Base-by-base conservation (phyloP, 2,329 filamentous ascomycete species). In the Apiospora hydei region DNA sequence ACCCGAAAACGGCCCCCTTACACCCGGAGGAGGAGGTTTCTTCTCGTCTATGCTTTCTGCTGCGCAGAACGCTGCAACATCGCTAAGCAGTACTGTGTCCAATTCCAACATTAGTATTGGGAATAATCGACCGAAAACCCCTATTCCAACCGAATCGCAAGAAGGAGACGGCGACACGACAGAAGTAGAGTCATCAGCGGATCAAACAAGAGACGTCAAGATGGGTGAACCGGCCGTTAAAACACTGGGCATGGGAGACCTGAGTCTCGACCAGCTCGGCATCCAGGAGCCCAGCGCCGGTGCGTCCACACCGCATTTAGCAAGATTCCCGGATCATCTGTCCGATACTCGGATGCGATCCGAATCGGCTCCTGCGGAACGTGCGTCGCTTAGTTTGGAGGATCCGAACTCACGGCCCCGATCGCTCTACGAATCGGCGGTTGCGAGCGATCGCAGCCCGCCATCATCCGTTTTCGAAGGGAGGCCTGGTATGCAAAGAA, bases 21-120 rank as follows among this genome's bases (percentile, higher is more conserved):
- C 77, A 78, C 90, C 88, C 43, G 87, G 89, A 71, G 85, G 43
- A 30, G 46, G 88, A 49, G 92, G 95, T 0, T 98, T 99, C 84
- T 98, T 99, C 83, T 97, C 94, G 5, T 95, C 94, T 38, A 93
- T 99, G 79, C 90, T 99, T 75, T 96, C 94, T 53, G 96, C 93
- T 66, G 96, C 96, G 24, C 96, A 98, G 82, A 98, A 93, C 87
- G 96, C 96, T 61, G 95, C 95, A 18, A 94, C 86, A 75, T 91
- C 90, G 24, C 81, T 95, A 5, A 94, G 88, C 76, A 94, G 89
- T 74, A 94, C 91, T 67, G 92, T 98, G 67, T 89, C 90, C 68
- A 95, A 91, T 80, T 88, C 87, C 4, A 86, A 86, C 43, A 86
- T 90, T 70, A 83, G 85, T 10, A 88, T 88, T n/a, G 84, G 84